Conservation (phyloP, 75 land plant species). For the Pinus albicaulis region DNA sequence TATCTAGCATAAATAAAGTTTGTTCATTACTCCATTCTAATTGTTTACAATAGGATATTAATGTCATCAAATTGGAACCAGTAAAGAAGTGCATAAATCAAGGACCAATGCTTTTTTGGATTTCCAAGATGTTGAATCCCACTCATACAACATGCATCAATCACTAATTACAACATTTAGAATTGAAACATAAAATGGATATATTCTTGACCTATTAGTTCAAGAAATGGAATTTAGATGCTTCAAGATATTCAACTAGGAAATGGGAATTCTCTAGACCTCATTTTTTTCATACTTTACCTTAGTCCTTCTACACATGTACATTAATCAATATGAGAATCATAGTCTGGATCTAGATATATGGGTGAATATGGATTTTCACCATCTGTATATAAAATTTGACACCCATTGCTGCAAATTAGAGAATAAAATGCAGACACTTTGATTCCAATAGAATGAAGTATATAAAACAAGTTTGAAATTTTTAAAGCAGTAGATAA, state of each 20-base stretch:
- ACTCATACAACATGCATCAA: background rate
- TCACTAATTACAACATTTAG: too few species aligned
- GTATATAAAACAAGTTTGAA: conserved; percentile 32
- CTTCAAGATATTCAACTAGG: conserved; percentile 15
- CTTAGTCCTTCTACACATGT: conserved; percentile 47
- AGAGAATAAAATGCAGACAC: conserved; percentile 60
- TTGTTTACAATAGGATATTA: background rate
- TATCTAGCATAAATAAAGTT: background rate
- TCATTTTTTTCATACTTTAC: conserved; percentile 21
- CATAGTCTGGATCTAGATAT: conserved; percentile 51
- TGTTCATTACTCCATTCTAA: background rate
- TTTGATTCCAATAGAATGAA: conserved; percentile 28
- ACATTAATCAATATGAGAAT: conserved; percentile 49
- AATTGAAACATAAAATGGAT: conserved; percentile 1
- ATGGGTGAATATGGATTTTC: conserved; percentile 18
- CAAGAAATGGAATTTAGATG: conserved; percentile 36
- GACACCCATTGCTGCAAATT: conserved; percentile 73
- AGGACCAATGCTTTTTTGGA: background rate
- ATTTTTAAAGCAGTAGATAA: conserved; percentile 54
- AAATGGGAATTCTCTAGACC: conserved; percentile 22
- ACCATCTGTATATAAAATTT: conserved; percentile 41
- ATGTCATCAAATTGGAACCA: background rate
- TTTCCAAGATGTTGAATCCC: background rate
- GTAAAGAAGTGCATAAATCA: background rate
- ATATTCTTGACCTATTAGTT: conserved; percentile 39